phyloP scores from a whole-genome alignment of 2,329 filamentous ascomycete species.

The Cladophialophora yegresii region DNA sequence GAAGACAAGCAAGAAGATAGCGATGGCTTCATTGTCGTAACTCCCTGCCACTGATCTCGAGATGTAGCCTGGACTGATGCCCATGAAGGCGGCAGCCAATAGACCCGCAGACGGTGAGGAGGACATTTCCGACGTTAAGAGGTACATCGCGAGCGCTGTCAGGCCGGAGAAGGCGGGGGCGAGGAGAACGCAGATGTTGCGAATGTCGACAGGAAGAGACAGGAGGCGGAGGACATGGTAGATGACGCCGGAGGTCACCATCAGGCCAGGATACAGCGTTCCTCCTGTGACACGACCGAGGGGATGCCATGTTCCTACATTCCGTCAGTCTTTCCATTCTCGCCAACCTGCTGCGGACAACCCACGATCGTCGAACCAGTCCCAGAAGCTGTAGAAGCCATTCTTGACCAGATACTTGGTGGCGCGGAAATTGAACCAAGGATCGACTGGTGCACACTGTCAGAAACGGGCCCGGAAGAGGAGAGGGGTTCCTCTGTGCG shows the following conservation, averaged over 20 bases:
- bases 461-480: constrained; percentile 33
- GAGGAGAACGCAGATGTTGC: constrained; percentile 96
- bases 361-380: constrained; percentile 96
- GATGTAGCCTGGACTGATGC: constrained; percentile 95
- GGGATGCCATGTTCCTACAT: constrained; percentile 88
- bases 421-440: constrained; percentile 99
- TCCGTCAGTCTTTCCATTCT: constrained; percentile 24
- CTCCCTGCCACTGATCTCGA: constrained; percentile 96
- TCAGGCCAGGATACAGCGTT: constrained; percentile 96
- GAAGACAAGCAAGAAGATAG: constrained; percentile 96
- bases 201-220: constrained; percentile 91
- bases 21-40: constrained; percentile 99
- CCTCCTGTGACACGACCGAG: constrained; percentile 97
- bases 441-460: constrained; percentile 70
- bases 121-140: constrained; percentile 96
- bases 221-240: constrained; percentile 90
- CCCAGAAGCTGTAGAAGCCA: constrained; percentile 99
- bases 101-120: constrained; percentile 92
- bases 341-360: constrained; percentile 7
- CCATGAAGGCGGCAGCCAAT: constrained; percentile 93
- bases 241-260: constrained; percentile 97
- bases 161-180: constrained; percentile 92
- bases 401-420: constrained; percentile 96
- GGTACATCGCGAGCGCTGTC: constrained; percentile 88
- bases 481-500: not conserved